Base-by-base conservation (phyloP, 306 rosid species). In the Spatholobus suberectus region DNA sequence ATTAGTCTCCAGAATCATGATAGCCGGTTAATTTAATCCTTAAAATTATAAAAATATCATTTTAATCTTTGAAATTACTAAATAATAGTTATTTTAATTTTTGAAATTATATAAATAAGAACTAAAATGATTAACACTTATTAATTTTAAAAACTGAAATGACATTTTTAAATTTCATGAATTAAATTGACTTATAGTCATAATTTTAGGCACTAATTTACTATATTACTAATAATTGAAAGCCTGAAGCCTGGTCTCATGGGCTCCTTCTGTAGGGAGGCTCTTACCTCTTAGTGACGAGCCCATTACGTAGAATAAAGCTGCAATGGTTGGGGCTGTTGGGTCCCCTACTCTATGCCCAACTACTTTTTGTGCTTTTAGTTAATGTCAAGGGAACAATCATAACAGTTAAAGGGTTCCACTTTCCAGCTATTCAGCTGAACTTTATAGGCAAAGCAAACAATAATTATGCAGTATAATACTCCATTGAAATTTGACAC, bases 361-460 rank as follows among this genome's bases (percentile, higher is more conserved):
- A 65, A 66, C 47, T n/a, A 35, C 24, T 66, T 14, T 32, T 8
- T 29, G 73, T 43, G 65, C 49, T 77, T 71, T 59, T 41, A 62
- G 79, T 47, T 72, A 5, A 24, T 24, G 24, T 67, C 47, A 24
- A 23, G n/a, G 8, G 49, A 66, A 51, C 73, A 74, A 52, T 35
- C 51, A 83, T 73, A 67, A 17, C 21, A 24, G 29, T 78, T 21
- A 35, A 32, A 43, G 21, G 6, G 26, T 21, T 71, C 13, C 43
- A 49, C 32, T 35, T 41, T 61, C 74, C 74, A 73, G 85, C 79
- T 61, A 44, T 26, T 18, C 34, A 34, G 40, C 35, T 79, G 1
- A 54, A 6, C 69, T 41, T 35, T 58, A 59, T 32, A n/a, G 0
- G 12, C 7, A 26, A 35, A 21, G 55, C 27, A 51, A 66, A 35